Conservation (phyloP, 176 grass and related monocot genomes). For the Otatea glauca region DNA sequence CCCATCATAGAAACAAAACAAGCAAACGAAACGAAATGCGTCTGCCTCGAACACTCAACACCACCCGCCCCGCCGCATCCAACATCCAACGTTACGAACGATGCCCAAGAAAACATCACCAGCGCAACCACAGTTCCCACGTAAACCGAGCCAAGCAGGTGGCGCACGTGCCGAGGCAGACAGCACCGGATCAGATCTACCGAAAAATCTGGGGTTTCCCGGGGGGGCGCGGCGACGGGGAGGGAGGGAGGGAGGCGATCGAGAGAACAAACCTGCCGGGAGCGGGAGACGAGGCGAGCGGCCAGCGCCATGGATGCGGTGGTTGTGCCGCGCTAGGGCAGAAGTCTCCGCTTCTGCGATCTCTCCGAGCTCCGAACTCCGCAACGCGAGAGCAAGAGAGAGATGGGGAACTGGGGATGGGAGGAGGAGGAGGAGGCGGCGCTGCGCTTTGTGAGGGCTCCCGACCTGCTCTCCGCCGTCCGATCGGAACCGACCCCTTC, state of each 20-base stretch:
- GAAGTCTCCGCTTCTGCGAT: conserved; percentile 42
- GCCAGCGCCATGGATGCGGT: conserved; percentile 76
- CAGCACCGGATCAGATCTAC: conserved; percentile 43
- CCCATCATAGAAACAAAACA: background rate
- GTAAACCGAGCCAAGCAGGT: background rate
- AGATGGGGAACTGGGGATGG: conserved; percentile 4
- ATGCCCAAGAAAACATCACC: background rate
- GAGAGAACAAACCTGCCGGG: conserved; percentile 61
- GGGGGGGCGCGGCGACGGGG: background rate
- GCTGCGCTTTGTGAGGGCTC: conserved; percentile 45
- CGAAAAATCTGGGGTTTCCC: conserved; percentile 12
- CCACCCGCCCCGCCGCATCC: background rate
- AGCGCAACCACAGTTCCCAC: conserved; percentile 4
- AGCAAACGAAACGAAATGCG: background rate
- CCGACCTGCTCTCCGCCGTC: conserved; percentile 26
- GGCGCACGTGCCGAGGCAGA: background rate
- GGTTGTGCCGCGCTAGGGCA: conserved; percentile 31
- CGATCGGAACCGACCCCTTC: background rate
- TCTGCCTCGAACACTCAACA: background rate
- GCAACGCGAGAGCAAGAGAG: background rate
- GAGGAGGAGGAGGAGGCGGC: conserved; percentile 37
- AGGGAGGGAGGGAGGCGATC: background rate
- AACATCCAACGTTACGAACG: background rate
- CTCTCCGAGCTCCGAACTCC: conserved; percentile 22
- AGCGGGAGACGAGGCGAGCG: conserved; percentile 76